Evolutionary conservation across 2,329 filamentous ascomycete genomes (phyloP).

Genomic region (Ophiostoma quercus): DNA sequence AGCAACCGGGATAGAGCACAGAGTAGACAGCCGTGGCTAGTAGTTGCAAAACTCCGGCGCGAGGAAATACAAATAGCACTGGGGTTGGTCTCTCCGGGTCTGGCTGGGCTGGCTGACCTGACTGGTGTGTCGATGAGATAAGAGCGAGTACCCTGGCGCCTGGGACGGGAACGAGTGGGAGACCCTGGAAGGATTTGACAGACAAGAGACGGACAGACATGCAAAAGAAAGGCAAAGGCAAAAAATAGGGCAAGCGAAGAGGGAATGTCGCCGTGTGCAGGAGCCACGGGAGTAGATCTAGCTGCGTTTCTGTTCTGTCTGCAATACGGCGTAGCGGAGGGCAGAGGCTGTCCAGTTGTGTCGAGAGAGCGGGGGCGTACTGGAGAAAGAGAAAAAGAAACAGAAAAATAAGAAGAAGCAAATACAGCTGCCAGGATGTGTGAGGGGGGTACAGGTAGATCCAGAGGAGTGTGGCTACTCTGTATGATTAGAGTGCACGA

Average conservation of each 20-base stretch:
- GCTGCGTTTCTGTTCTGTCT: not conserved
- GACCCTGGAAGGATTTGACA: not conserved
- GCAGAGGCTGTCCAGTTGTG: not conserved
- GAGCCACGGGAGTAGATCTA: not conserved
- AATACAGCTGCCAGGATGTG: conserved; percentile 8
- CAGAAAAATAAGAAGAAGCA: not conserved
- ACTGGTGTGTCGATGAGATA: conserved; percentile 13
- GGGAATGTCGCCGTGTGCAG: not conserved
- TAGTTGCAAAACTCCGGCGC: not conserved
- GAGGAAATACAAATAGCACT: not conserved
- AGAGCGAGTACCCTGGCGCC: conserved; percentile 5
- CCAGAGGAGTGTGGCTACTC: too few species aligned
- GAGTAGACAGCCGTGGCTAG: not conserved
- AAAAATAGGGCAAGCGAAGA: not conserved
- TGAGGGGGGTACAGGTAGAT: not conserved
- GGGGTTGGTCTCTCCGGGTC: not conserved
- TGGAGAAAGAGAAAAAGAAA: conserved; percentile 13
- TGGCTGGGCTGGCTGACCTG: not conserved
- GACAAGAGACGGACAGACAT: not conserved
- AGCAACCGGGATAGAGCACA: not conserved
- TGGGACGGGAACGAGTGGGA: not conserved
- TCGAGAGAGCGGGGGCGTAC: conserved; percentile 10
- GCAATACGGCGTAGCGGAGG: conserved; percentile 1
- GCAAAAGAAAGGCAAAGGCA: not conserved
- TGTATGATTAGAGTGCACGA: too few species aligned